Evolutionary conservation across 345 rosid genomes (phyloP).

Genomic region (Acer saccharum): DNA sequence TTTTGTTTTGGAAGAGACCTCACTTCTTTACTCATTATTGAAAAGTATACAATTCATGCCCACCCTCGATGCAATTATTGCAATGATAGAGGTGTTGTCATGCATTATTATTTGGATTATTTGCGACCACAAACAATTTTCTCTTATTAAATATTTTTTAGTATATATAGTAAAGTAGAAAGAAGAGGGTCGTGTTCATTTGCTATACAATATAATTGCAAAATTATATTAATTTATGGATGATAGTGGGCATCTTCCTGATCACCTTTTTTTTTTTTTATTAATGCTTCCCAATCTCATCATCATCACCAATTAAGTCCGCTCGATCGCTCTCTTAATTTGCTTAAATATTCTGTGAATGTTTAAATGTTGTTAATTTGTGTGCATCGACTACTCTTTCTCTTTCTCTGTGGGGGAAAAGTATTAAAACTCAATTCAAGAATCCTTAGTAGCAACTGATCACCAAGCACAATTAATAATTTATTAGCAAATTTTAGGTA

Average conservation of each 20-base stretch:
- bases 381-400: not conserved
- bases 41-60: not conserved
- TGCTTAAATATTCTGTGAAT: too few species aligned
- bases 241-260: constrained; percentile 12
- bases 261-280: not conserved
- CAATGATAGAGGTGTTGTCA: constrained; percentile 14
- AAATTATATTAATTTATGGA: constrained; percentile 4
- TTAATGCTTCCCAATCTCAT: constrained; percentile 5
- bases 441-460: not conserved
- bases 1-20: constrained; percentile 9
- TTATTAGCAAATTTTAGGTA: not conserved
- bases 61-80: constrained; percentile 23
- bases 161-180: not conserved
- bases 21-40: not conserved
- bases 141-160: too few species aligned
- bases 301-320: not conserved
- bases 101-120: constrained; percentile 9
- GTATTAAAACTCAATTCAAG: not conserved
- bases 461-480: not conserved
- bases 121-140: constrained; percentile 16
- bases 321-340: too few species aligned
- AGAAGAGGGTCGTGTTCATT: constrained; percentile 14
- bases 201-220: too few species aligned
- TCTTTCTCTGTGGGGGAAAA: not conserved
- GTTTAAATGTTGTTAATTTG: not conserved